phyloP scores from a whole-genome alignment of 148 eudicot species.

The Vaccinium darrowii region DNA sequence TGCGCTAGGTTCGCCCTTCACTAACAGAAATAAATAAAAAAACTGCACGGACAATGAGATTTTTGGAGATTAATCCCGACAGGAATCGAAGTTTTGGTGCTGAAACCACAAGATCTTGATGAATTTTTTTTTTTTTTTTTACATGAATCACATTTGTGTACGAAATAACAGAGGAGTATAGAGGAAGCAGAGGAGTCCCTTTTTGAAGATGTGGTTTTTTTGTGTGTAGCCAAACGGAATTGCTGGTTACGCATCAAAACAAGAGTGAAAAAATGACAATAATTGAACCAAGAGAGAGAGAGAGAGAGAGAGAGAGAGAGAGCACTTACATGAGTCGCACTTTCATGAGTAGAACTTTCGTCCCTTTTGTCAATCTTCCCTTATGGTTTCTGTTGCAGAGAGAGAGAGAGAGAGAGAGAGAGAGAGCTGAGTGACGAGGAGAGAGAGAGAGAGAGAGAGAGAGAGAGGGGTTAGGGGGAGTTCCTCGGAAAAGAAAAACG shows the following conservation, averaged over 20 bases:
- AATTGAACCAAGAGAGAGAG: neutral
- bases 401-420: no score
- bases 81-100: neutral
- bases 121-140: neutral
- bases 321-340: neutral
- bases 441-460: constrained; percentile 19
- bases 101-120: neutral
- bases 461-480: constrained; percentile 15
- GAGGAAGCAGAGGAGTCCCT: neutral
- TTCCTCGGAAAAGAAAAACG: constrained; percentile 32
- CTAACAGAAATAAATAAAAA: neutral
- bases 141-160: neutral
- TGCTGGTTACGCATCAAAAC: neutral
- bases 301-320: neutral
- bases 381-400: constrained; percentile 12
- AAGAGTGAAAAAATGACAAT: neutral
- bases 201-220: neutral
- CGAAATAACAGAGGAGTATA: neutral
- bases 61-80: neutral
- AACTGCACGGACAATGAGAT: constrained; percentile 8
- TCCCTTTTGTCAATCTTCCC: no score
- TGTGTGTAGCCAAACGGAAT: constrained; percentile 3
- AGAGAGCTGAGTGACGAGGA: no score
- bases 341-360: neutral
- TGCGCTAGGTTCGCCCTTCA: no score